Conservation (phyloP, 2,329 filamentous ascomycete genomes). For the Paracoccidioides lutzii region DNA sequence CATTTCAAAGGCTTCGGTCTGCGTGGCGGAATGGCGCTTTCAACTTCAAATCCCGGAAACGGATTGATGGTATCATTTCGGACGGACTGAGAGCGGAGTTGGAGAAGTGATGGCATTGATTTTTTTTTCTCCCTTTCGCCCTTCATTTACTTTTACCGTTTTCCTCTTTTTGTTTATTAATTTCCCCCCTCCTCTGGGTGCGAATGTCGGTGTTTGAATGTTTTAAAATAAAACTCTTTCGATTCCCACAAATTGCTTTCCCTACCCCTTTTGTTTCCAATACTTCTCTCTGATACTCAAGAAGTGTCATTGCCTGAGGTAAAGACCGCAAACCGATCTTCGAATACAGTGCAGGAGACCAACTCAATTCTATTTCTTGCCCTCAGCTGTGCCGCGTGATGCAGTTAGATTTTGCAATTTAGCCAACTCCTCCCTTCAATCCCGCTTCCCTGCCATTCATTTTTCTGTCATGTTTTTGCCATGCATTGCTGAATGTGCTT, state of each 20-base stretch:
- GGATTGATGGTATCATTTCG: slow-evolving; percentile 41
- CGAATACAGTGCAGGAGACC: background rate
- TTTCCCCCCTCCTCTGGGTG: background rate
- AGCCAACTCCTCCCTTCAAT: no score
- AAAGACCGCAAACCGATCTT: background rate
- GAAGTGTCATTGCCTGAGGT: background rate
- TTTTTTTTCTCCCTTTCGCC: slow-evolving; percentile 7
- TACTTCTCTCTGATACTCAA: background rate
- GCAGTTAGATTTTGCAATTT: no score
- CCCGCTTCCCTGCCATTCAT: no score
- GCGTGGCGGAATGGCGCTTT: slow-evolving; percentile 43
- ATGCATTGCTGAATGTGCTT: background rate
- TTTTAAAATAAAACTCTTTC: background rate
- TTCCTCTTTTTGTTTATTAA: background rate
- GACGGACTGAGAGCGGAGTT: slow-evolving; percentile 40
- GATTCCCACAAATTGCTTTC: background rate
- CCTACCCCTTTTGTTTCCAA: background rate
- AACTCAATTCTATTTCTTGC: background rate
- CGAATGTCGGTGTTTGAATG: background rate
- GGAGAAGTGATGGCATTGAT: slow-evolving; percentile 24
- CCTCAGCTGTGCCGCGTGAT: background rate
- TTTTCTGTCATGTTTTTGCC: background rate
- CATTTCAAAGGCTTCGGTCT: slow-evolving; percentile 40
- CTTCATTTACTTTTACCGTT: slow-evolving; percentile 5
- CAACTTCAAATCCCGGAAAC: slow-evolving; percentile 45